Base-by-base conservation (phyloP, 768 basidiomycete species). In the Hypholoma fasciculare region DNA sequence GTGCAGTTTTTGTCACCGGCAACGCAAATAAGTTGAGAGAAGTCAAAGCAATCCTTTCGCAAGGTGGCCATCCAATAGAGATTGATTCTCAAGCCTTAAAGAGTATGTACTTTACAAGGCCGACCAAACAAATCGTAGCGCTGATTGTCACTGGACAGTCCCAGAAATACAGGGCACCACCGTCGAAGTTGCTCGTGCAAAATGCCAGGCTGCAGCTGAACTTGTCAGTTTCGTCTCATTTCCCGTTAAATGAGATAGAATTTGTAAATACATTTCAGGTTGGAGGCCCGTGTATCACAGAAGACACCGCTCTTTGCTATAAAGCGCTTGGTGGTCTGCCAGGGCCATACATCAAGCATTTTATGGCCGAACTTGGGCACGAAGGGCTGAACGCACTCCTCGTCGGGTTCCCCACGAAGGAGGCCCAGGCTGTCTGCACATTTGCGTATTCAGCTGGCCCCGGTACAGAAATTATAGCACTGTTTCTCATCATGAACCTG, bases 111-210 rank as follows among this genome's bases (percentile, higher is more conserved):
- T 26, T 42, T 13, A 11, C 9, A 20, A 13, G 38, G 37, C 36
- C 47, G n/a, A 43, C 23, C 4, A 19, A 30, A 6, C 19, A 12
- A 26, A 19, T 34, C 39, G 44, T 39, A 46, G 26, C 52, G 49
- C 49, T 59, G 20, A 46, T 49, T 9, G 9, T 7, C 30, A 40
- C 56, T 1, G 51, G 48, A 49, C 39, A 98, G 96, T 97, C 30
- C 93, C 94, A 2, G 96, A 99, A 71, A 76, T 98, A 3, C 96
- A 99, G 71, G 96, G 96, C n/a, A 89, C 89, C 5, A 98, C 95
- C 0, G 84, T 88, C 59, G 92, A 98, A 69, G 89, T 99, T 12
- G 94, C 96, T 1, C 80, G 70, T 20, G 94, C 87, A 4, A 99
- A 99, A 72, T 96, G 94, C 71, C 76, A 79, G 61, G 80, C 83